phyloP scores from a whole-genome alignment of 2,329 filamentous ascomycete genomes.

The Pestalotiopsis sp. region DNA sequence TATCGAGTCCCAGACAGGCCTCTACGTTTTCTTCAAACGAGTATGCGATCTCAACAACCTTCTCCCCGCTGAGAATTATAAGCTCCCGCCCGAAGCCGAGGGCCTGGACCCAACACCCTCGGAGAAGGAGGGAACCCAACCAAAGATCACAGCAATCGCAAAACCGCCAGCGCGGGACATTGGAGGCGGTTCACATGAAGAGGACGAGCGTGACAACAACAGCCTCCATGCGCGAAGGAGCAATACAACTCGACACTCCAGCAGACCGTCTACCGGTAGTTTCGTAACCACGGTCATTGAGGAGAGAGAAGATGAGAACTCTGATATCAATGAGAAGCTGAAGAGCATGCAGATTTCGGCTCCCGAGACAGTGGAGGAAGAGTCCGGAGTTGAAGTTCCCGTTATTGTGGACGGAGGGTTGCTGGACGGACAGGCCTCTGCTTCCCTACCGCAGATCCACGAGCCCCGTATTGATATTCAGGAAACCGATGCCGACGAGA shows the following conservation, averaged over 20 bases:
- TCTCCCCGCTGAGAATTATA: constrained; percentile 93
- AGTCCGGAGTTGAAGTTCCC: constrained; percentile 37
- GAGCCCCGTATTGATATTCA: constrained; percentile 5
- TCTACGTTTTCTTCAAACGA: constrained; percentile 96
- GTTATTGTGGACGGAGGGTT: constrained; percentile 43
- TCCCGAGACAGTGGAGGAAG: constrained; percentile 63
- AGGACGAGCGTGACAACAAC: constrained; percentile 44
- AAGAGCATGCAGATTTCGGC: constrained; percentile 49
- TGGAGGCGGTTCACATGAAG: constrained; percentile 41
- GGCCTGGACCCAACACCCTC: constrained; percentile 63
- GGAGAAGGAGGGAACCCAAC: constrained; percentile 44
- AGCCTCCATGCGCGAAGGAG: constrained; percentile 54
- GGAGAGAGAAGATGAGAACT: constrained; percentile 73
- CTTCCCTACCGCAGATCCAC: constrained; percentile 18
- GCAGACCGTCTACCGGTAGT: constrained; percentile 78
- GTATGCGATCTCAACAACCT: constrained; percentile 92
- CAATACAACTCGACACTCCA: constrained; percentile 81
- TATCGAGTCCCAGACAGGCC: constrained; percentile 84
- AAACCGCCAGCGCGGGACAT: constrained; percentile 29
- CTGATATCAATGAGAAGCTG: constrained; percentile 48
- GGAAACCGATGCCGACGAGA: constrained; percentile 19
- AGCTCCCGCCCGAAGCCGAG: constrained; percentile 90
- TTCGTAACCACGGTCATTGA: constrained; percentile 82
- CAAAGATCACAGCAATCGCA: constrained; percentile 36
- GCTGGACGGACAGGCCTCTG: constrained; percentile 27